Evolutionary conservation across 2,329 filamentous ascomycete species (phyloP).

Genomic region (Pseudogymnoascus sp.): DNA sequence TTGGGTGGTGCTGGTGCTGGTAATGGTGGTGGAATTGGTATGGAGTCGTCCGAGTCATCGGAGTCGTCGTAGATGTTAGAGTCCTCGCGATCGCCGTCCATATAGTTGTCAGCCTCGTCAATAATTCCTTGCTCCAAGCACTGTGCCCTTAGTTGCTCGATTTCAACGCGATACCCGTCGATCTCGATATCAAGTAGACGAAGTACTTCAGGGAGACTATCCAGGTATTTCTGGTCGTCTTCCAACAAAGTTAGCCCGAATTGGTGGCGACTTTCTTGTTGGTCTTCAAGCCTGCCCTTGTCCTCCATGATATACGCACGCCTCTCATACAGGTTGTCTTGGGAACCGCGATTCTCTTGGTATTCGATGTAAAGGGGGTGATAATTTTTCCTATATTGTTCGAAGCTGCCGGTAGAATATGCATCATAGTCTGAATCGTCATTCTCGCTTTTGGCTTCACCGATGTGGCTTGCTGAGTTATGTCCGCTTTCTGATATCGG

Average conservation of each 20-base stretch:
- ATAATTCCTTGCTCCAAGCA: slow-evolving; percentile 19
- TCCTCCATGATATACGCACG: slow-evolving; percentile 16
- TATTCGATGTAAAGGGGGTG: slow-evolving; percentile 18
- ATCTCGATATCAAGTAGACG: slow-evolving; percentile 13
- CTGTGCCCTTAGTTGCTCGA: slow-evolving; percentile 10
- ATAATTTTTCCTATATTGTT: slow-evolving; percentile 3
- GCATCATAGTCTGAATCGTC: not conserved
- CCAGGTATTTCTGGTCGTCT: slow-evolving; percentile 19
- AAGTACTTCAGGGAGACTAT: slow-evolving; percentile 13
- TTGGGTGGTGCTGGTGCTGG: not conserved
- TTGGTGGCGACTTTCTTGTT: slow-evolving; percentile 6
- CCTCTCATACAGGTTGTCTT: slow-evolving; percentile 19
- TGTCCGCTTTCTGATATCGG: not conserved
- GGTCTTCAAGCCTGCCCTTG: slow-evolving; percentile 12
- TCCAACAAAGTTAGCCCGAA: slow-evolving; percentile 9
- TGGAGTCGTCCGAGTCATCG: not conserved
- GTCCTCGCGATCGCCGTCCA: not conserved
- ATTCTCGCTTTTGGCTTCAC: not conserved
- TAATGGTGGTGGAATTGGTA: not conserved
- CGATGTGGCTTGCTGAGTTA: not conserved
- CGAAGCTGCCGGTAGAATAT: slow-evolving; percentile 5
- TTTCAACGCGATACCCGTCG: slow-evolving; percentile 9
- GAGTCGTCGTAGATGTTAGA: not conserved
- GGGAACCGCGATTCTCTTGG: slow-evolving; percentile 15
- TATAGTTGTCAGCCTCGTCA: slow-evolving; percentile 17